Percentiles rank a stretch among this genome's conserved stretches.
Conservation (phyloP, 352 stramenopile genomes). For the Phytophthora cajani region DNA sequence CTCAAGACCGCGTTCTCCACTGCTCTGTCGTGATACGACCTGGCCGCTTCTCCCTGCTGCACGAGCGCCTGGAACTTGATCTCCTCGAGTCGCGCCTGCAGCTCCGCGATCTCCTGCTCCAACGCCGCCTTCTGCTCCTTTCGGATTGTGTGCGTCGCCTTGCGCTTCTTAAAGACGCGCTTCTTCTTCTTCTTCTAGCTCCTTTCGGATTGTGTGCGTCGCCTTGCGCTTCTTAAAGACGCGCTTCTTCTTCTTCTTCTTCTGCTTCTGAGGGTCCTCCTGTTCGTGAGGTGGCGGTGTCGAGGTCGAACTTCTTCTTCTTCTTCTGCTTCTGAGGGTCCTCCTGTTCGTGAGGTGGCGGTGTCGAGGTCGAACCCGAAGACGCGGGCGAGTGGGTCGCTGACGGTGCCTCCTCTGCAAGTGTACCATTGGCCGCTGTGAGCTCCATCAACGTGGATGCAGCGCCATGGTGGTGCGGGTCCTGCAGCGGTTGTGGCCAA, state of each 20-base stretch:
- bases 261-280: not conserved
- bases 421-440: not conserved
- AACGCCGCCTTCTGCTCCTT: slow-evolving; percentile 52
- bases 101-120: slow-evolving; percentile 34
- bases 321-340: slow-evolving; percentile 15
- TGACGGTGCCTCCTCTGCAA: slow-evolving; percentile 7
- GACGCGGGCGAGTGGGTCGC: slow-evolving; percentile 16
- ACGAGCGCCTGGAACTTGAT: slow-evolving; percentile 48
- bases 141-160: slow-evolving; percentile 45
- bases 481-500: slow-evolving; percentile 10
- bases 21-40: slow-evolving; percentile 24
- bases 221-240: slow-evolving; percentile 49
- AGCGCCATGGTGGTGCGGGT: slow-evolving; percentile 9
- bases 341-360: not conserved
- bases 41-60: slow-evolving; percentile 30
- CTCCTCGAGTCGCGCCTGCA: slow-evolving; percentile 38
- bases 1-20: slow-evolving; percentile 36
- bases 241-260: slow-evolving; percentile 42
- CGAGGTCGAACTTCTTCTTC: slow-evolving; percentile 25
- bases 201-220: slow-evolving; percentile 49
- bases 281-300: not conserved
- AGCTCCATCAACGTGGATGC: slow-evolving; percentile 19
- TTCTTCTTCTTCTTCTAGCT: too few species aligned
- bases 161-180: slow-evolving; percentile 45
- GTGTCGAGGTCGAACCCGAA: slow-evolving; percentile 12